phyloP scores from a whole-genome alignment of 768 basidiomycete genomes.

The Auricularia sp. region DNA sequence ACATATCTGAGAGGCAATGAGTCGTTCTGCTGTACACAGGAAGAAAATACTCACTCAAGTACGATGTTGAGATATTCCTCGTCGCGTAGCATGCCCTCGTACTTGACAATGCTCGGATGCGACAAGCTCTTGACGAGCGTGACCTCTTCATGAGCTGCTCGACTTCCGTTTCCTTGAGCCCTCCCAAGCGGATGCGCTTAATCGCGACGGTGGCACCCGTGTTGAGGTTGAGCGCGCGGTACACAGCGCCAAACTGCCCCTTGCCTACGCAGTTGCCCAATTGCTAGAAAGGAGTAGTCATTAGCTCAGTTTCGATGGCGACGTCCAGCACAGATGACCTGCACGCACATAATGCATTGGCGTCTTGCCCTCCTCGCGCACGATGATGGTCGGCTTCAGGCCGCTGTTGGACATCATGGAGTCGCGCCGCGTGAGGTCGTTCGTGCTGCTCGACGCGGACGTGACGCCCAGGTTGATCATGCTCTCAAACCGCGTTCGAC shows the following conservation, averaged over 20 bases:
- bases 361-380: slow-evolving; percentile 73
- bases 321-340: neutral
- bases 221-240: slow-evolving; percentile 85
- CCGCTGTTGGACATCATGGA: slow-evolving; percentile 15
- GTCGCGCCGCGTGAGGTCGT: slow-evolving; percentile 51
- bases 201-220: slow-evolving; percentile 99
- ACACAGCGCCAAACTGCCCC: slow-evolving; percentile 95
- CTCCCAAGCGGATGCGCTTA: slow-evolving; percentile 86
- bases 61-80: slow-evolving; percentile 84
- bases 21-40: slow-evolving; percentile 10
- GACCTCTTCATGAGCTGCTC: slow-evolving; percentile 85
- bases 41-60: slow-evolving; percentile 62
- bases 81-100: slow-evolving; percentile 91
- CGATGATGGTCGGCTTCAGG: slow-evolving; percentile 47
- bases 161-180: slow-evolving; percentile 84
- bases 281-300: slow-evolving; percentile 48
- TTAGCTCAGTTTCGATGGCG: slow-evolving; percentile 9
- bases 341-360: slow-evolving; percentile 71
- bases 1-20: slow-evolving; percentile 55
- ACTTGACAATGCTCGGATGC: slow-evolving; percentile 95
- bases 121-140: slow-evolving; percentile 82
- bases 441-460: slow-evolving; percentile 35
- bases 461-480: slow-evolving; percentile 51
- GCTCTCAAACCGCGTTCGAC: slow-evolving; percentile 59
- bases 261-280: slow-evolving; percentile 94